A percentile compares a stretch with the other conserved stretches of the same genome.
phyloP scores from a whole-genome alignment of 164 flowering plant species.

The Vitis labrusca region DNA sequence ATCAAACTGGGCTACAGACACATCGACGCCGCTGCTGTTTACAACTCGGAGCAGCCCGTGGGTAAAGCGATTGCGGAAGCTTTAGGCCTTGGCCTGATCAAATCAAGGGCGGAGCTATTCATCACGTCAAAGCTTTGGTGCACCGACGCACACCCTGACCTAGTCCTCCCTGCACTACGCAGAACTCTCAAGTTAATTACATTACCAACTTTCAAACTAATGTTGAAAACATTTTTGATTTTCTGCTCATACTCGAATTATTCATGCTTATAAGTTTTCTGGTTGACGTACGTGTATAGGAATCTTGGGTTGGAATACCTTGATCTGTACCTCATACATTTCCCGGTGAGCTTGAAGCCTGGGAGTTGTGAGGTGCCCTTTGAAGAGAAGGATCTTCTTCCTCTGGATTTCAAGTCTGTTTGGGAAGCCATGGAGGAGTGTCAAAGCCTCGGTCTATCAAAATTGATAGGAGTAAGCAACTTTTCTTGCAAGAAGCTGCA shows the following conservation, averaged over 20 bases:
- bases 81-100: background rate
- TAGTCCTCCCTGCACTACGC: too few species aligned
- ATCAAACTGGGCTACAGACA: background rate
- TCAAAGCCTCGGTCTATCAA: too few species aligned
- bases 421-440: constrained; percentile 1
- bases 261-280: too few species aligned
- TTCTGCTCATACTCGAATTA: too few species aligned
- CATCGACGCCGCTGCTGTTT: background rate
- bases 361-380: background rate
- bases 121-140: too few species aligned
- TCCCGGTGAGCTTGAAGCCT: background rate
- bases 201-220: too few species aligned
- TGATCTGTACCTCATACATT: constrained; percentile 2
- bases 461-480: background rate
- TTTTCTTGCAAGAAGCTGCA: background rate
- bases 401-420: background rate
- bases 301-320: constrained; percentile 1
- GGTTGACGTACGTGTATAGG: background rate
- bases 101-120: background rate
- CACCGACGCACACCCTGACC: too few species aligned
- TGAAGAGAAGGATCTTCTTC: background rate
- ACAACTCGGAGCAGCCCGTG: background rate
- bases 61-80: background rate
- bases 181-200: too few species aligned
- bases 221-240: too few species aligned